Base-by-base conservation (phyloP, 768 basidiomycete species). In the Postia placenta region DNA sequence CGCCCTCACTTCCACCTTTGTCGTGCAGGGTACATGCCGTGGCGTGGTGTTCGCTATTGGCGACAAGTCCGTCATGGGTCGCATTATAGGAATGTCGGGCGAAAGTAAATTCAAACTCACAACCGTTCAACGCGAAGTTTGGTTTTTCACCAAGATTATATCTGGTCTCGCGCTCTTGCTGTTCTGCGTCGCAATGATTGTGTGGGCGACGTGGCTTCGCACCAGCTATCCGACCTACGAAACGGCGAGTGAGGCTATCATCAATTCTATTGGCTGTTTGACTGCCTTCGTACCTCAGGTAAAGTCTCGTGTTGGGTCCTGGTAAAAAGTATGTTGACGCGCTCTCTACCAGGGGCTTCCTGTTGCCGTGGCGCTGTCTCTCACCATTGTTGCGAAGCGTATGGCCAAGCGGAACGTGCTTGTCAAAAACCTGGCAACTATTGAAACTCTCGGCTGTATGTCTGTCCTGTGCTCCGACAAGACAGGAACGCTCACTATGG, bases 371-470 rank as follows among this genome's bases (percentile, higher is more conserved):
- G 79, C 80, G 0, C 58, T 82, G 0, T 79, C 78, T 0, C 66
- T 82, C n/a, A 64, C 69, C 2, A 66, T 67, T 17, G 63, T 72
- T 27, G 69, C 71, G 6, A 51, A 51, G 42, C 45, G 62, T 74
- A 68, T 82, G 53, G 69, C 74, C 46, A 75, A 74, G 56, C 73
- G 74, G 55, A 75, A 74, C 54, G 74, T 81, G 19, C 61, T 79
- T 14, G 73, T 71, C 57, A 76, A 76, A 56, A 77, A 78, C 2
- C 66, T 86, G 20, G 72, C 80, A 22, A 85, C 80, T 5, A 80
- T 86, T 25, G 83, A 86, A 61, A 80, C 79, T 5, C 69, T 86
- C 4, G 83, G 84, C 5, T 72, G 76, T 7, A 80, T 85, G 59
- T 76, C 78, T 47, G 74, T 74, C 23, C 51, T 76, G 6, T 72